These are phyloP conservation scores for Aulographum hederae DNA, from an alignment of 2,329 filamentous ascomycete species.

Conservation along the genomic window DNA sequence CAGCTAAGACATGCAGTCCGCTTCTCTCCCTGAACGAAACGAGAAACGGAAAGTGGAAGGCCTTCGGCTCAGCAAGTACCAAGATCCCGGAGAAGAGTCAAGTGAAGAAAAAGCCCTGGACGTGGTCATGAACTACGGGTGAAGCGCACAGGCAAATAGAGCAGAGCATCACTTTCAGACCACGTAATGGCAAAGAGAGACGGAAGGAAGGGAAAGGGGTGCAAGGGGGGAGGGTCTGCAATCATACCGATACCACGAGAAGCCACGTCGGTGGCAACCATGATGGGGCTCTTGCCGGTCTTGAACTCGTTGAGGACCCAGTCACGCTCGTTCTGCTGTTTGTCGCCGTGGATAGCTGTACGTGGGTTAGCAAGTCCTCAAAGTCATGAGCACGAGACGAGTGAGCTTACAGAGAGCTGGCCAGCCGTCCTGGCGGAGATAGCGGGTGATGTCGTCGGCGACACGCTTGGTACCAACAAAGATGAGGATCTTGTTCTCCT, in stretches of 20 bases:
- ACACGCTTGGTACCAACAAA: constrained; percentile 81
- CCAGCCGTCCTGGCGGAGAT: constrained; percentile 95
- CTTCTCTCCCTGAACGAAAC: too few relatives aligned
- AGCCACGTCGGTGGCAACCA: constrained; percentile 99
- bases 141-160: constrained; percentile 67
- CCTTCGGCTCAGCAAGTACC: too few relatives aligned
- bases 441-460: constrained; percentile 92
- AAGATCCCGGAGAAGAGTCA: constrained; percentile 56
- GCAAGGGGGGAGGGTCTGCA: constrained; percentile 33
- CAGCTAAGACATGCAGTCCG: too few relatives aligned
- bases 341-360: constrained; percentile 84
- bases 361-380: constrained; percentile 27
- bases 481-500: constrained; percentile 85
- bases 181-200: constrained; percentile 29
- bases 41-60: too few relatives aligned
- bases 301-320: constrained; percentile 99
- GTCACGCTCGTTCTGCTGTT: constrained; percentile 98
- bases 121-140: constrained; percentile 77
- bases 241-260: constrained; percentile 99
- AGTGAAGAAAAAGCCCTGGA: constrained; percentile 72
- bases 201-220: constrained; percentile 14
- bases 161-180: constrained; percentile 64
- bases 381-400: background rate
- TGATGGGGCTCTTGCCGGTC: constrained; percentile 97
- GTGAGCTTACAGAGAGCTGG: constrained; percentile 68